Conservation (phyloP, 1,139 yeast genomes). For the Taphrina confusa region DNA sequence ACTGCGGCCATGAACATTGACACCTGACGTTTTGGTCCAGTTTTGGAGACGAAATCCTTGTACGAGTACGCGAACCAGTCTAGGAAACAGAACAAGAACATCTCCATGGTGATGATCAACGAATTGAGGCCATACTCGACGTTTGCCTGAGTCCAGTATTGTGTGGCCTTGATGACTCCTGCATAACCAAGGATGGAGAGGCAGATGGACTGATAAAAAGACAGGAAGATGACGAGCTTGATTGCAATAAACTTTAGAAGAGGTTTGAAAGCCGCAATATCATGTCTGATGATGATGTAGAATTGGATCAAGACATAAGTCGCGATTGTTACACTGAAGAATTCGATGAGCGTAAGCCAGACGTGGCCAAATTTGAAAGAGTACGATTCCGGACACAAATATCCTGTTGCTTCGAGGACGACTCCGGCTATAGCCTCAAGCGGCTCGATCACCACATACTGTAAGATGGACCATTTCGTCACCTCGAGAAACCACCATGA, state of each 20-base stretch:
- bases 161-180: slow-evolving; percentile 28
- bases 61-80: slow-evolving; percentile 20
- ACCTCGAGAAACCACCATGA: slow-evolving; percentile 26
- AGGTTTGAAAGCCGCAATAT: slow-evolving; percentile 13
- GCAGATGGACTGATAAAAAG: slow-evolving; percentile 16
- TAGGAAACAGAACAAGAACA: slow-evolving; percentile 22
- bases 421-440: slow-evolving; percentile 12
- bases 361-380: slow-evolving; percentile 11
- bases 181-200: slow-evolving; percentile 18
- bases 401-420: slow-evolving; percentile 19
- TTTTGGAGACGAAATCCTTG: slow-evolving; percentile 7
- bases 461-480: slow-evolving; percentile 8
- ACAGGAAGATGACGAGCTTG: slow-evolving; percentile 23
- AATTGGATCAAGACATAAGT: slow-evolving; percentile 17
- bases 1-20: slow-evolving; percentile 18
- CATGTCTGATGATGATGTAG: slow-evolving; percentile 12
- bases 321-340: slow-evolving; percentile 7
- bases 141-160: slow-evolving; percentile 24
- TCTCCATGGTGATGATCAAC: slow-evolving; percentile 20
- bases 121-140: slow-evolving; percentile 22
- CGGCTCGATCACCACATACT: slow-evolving; percentile 22
- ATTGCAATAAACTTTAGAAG: slow-evolving; percentile 8
- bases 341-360: slow-evolving; percentile 18
- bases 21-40: slow-evolving; percentile 9
- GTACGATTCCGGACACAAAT: slow-evolving; percentile 9